These are phyloP conservation scores for Saccharomycopsis hybrid DNA, from an alignment of 1,139 yeast genomes.

Conservation along the genomic window DNA sequence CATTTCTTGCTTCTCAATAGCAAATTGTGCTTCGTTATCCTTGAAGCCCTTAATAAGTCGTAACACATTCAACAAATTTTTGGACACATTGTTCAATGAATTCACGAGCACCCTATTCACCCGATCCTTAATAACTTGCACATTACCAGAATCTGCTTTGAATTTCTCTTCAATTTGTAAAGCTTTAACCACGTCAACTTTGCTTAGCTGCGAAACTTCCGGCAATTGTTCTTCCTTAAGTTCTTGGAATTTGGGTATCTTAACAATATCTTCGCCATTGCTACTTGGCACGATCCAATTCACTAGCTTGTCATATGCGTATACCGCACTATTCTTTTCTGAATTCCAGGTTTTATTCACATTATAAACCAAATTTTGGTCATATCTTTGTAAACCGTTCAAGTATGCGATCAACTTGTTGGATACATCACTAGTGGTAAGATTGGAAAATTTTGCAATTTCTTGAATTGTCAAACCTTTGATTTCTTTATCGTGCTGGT, in stretches of 20 bases:
- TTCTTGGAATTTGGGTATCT: neutral
- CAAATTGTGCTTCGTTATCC: conserved; percentile 1
- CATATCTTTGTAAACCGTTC: neutral
- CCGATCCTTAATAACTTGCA: no score
- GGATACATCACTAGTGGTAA: neutral
- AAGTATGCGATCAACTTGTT: conserved; percentile 6
- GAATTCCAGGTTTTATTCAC: conserved; percentile 14
- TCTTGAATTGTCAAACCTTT: conserved; percentile 9
- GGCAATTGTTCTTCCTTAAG: neutral
- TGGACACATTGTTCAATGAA: conserved; percentile 7
- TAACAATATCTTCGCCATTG: neutral
- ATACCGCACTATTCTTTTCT: neutral
- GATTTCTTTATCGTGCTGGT: conserved; percentile 4
- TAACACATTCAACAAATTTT: conserved; percentile 19
- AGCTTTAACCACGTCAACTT: neutral
- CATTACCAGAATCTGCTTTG: no score
- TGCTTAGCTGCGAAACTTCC: neutral
- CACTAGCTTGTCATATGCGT: conserved; percentile 13
- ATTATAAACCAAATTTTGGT: conserved; percentile 4
- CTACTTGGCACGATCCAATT: conserved; percentile 5
- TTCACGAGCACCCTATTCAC: neutral
- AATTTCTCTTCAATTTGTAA: neutral
- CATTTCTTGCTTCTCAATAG: conserved; percentile 10
- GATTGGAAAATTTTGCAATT: conserved; percentile 1
- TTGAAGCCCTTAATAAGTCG: conserved; percentile 21